Evolutionary conservation across 306 rosid genomes (phyloP), one percentile per base, ranked within the genome.

Genomic region (Clitoria ternatea): DNA sequence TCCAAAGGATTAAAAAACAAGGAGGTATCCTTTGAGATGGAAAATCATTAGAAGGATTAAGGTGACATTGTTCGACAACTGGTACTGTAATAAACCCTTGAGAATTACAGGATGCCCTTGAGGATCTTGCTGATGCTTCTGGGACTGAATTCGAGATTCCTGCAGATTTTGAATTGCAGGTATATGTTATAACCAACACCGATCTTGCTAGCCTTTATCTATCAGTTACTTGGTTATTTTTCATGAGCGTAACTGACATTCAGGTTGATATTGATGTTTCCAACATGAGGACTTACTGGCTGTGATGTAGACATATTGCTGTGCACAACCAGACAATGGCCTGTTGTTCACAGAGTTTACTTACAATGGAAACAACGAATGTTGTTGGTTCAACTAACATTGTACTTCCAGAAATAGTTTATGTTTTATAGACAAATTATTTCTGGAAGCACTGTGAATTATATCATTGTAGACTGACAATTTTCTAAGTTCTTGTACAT

Each of bases 111-210:
- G 90, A 82, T 52, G 19, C 73, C n/a, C 79, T 89, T 64, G 86
- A 82, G 56, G 88, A 86, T 74, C 78, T 89, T 49, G 84, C 84
- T 13, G 80, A 84, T 68, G 80, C 88, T 64, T 82, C 92, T 7
- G 96, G 84, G 66, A 76, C 91, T 7, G 88, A 86, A 43, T 89
- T 84, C 52, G 96, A 84, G 69, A 84, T 89, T 50, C 84, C 90
- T 43, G 80, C 79, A 1, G 81, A 78, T 76, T 89, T 89, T 50
- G 92, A 82, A 49, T 87, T 84, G 37, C 92, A 86, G 88, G 91
- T 89, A 81, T 53, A 54, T 27, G 61, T 61, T 54, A 67, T 53
- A 66, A 65, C 66, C 54, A 54, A 33, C 29, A 33, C 29, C 43
- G 29, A 49, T 61, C 67, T 19, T 11, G 40, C 53, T 55, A 29